phyloP scores from a whole-genome alignment of 2,329 filamentous ascomycete genomes.

The Fonsecaea pedrosoi region DNA sequence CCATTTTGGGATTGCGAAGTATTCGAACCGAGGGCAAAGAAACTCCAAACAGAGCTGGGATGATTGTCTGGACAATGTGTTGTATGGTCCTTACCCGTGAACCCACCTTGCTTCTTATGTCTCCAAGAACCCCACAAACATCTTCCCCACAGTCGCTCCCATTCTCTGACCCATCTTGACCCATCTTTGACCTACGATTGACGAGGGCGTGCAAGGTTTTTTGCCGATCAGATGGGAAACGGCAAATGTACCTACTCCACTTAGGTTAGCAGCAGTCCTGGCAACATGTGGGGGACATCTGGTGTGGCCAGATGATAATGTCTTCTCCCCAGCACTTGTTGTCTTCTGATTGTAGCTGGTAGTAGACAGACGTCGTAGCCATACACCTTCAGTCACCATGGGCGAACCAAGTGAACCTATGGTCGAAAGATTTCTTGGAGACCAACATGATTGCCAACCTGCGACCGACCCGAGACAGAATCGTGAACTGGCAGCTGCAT shows the following conservation, averaged over 20 bases:
- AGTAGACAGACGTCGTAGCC: neutral
- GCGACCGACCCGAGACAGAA: slow-evolving; percentile 32
- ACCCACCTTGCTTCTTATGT: slow-evolving; percentile 1
- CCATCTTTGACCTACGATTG: neutral
- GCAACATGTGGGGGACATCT: slow-evolving; percentile 11
- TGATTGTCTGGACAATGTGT: neutral
- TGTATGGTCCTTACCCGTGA: neutral
- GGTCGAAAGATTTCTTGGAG: slow-evolving; percentile 31
- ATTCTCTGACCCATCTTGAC: slow-evolving; percentile 5
- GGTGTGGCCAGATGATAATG: slow-evolving; percentile 6
- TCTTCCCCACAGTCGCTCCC: slow-evolving; percentile 18
- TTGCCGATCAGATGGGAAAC: slow-evolving; percentile 21
- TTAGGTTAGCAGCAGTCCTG: neutral
- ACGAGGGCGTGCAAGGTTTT: slow-evolving; percentile 4
- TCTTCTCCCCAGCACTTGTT: neutral
- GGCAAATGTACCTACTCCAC: slow-evolving; percentile 24
- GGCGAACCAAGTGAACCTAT: slow-evolving; percentile 20
- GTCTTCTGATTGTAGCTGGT: neutral
- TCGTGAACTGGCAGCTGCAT: slow-evolving; percentile 26
- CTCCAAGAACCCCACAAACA: slow-evolving; percentile 28
- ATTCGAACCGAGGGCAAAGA: neutral
- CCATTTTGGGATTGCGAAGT: slow-evolving; percentile 4
- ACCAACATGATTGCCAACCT: slow-evolving; percentile 34
- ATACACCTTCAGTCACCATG: neutral
- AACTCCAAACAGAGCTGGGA: neutral